phyloP scores from a whole-genome alignment of 345 rosid species.

The Eucalyptus dawsonii region DNA sequence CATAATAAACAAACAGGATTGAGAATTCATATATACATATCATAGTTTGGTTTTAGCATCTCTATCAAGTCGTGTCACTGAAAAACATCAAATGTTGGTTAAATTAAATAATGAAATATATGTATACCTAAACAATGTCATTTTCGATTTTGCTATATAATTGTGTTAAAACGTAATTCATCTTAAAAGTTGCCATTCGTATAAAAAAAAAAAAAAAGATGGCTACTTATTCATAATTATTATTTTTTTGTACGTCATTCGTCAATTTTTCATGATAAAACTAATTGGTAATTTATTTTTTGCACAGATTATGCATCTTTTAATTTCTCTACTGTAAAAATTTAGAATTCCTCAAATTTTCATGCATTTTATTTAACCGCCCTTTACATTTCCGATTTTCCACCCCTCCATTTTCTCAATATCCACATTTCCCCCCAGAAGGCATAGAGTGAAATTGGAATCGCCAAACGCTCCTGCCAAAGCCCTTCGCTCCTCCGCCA shows the following conservation, averaged over 20 bases:
- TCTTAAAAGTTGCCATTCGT: background rate
- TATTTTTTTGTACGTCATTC: too few species aligned
- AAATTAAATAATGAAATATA: background rate
- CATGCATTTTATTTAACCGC: background rate
- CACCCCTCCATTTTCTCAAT: background rate
- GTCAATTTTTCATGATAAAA: too few species aligned
- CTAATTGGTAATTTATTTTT: background rate
- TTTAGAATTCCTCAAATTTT: background rate
- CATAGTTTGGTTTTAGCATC: background rate
- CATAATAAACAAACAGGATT: background rate
- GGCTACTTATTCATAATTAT: background rate
- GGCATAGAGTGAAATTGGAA: background rate
- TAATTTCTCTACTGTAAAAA: background rate
- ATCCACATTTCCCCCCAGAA: background rate
- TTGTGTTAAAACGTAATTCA: background rate
- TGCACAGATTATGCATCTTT: background rate
- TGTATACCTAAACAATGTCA: rapidly evolving
- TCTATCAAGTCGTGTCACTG: background rate
- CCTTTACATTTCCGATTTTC: background rate
- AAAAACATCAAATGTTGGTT: background rate
- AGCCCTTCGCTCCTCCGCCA: background rate
- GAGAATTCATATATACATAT: background rate
- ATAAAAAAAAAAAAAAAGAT: background rate
- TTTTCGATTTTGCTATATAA: background rate
- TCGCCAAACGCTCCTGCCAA: background rate